phyloP scores from a whole-genome alignment of 441 rosid genomes.

The Eruca vesicaria region DNA sequence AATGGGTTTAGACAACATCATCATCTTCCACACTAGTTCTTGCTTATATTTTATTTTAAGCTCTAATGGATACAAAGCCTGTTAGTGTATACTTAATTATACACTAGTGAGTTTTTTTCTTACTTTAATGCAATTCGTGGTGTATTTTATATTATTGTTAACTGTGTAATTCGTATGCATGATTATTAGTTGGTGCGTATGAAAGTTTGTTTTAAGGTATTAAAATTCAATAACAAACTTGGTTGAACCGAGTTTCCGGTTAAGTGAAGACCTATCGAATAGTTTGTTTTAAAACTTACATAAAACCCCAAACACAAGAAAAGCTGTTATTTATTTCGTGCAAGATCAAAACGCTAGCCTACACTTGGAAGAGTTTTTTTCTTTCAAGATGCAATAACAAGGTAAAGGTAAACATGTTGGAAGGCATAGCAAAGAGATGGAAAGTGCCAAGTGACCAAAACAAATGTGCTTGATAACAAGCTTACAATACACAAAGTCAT shows the following conservation, averaged over 20 bases:
- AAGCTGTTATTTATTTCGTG: background rate
- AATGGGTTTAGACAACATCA: constrained; percentile 25
- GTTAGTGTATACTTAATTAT: background rate
- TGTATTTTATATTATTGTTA: background rate
- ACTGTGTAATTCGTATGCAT: too few relatives aligned
- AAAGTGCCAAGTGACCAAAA: background rate
- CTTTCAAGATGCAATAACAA: background rate
- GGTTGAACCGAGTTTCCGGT: background rate
- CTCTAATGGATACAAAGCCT: background rate
- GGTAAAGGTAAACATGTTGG: background rate
- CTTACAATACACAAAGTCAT: background rate
- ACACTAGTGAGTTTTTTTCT: background rate
- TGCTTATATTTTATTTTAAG: background rate
- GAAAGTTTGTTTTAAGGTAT: too few relatives aligned
- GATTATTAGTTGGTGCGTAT: too few relatives aligned
- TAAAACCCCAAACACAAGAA: background rate
- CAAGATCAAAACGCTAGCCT: background rate
- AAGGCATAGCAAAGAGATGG: background rate
- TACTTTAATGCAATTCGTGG: background rate
- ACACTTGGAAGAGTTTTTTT: background rate
- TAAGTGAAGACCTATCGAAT: background rate
- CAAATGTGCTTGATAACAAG: background rate
- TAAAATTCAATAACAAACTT: too few relatives aligned
- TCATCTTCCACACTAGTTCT: background rate
- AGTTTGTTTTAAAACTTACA: background rate